These are phyloP conservation scores for Vitis rupestris DNA, from an alignment of 164 flowering plant species.

Conservation along the genomic window DNA sequence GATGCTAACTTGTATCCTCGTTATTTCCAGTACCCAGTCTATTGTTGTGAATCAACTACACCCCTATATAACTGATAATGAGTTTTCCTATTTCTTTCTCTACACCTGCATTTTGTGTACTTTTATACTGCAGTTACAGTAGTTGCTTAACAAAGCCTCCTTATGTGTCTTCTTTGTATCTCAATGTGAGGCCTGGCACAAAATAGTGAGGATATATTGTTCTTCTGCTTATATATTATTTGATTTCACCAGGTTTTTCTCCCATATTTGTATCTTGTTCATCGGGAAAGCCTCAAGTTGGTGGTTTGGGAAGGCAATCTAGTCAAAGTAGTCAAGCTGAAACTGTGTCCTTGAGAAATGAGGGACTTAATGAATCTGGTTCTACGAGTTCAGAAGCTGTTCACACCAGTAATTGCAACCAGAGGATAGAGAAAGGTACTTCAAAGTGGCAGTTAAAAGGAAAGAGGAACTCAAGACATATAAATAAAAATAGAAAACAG, in stretches of 20 bases:
- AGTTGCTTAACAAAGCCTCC: no score
- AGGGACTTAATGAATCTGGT: conserved; percentile 43
- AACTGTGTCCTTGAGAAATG: conserved; percentile 31
- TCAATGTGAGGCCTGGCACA: no score
- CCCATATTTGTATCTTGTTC: conserved; percentile 22
- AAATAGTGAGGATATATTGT: neutral
- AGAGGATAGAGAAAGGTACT: conserved; percentile 41
- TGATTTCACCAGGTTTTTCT: conserved; percentile 37
- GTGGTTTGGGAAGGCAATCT: conserved; percentile 31
- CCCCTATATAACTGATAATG: no score
- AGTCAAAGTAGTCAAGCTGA: conserved; percentile 39
- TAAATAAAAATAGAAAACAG: conserved; percentile 30
- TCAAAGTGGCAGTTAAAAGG: conserved; percentile 78
- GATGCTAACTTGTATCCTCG: no score
- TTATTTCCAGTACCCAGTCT: no score
- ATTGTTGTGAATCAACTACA: no score
- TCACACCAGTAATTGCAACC: conserved; percentile 23
- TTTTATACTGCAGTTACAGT: no score
- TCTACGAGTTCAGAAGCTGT: conserved; percentile 36
- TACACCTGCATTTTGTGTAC: no score
- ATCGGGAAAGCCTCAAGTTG: conserved; percentile 33
- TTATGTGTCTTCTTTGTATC: no score
- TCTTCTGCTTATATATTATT: conserved; percentile 6
- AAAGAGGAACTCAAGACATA: conserved; percentile 62
- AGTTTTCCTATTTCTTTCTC: no score